Base-by-base conservation (phyloP, 2,329 filamentous ascomycete species). In the Hymenoscyphus linearis region DNA sequence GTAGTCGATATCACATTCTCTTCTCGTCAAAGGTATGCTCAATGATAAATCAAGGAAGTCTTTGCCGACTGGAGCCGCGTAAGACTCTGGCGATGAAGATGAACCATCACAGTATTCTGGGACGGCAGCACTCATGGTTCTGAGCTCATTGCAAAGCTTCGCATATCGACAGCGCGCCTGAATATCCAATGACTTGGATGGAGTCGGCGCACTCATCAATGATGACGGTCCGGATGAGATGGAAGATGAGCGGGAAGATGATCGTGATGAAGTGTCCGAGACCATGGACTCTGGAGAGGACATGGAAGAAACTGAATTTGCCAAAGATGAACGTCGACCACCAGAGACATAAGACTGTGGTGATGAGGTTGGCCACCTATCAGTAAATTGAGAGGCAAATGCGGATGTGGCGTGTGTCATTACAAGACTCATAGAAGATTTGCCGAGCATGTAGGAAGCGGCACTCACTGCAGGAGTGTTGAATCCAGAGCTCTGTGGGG, bases 201-300 rank as follows among this genome's bases (percentile, higher is more conserved):
- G 78, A 37, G 71, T 60, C 75, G 80, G 84, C 83, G 83, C 84
- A 79, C 79, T 82, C 73, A 76, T 80, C 76, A 83, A 75, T 62
- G 82, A 85, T 62, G 82, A 85, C 67, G 83, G 85, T 69, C 82
- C 79, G 70, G 84, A 85, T 61, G 84, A 86, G 74, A 85, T 83
- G 18, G 84, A 87, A 71, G 85, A 86, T 58, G 83, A 85, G 72
- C 84, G 83, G 66, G 85, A 87, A 31, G 31, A 50, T 65, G 83
- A 79, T 64, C 80, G 80, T 44, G 70, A 70, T 47, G 70, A 72
- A 62, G 82, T 86, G 61, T 87, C 85, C 62, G 85, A 87, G 53
- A 87, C 75, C 84, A 87, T 87, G 60, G 85, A 87, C 70, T 87
- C 85, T 64, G 85, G 85, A 31, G 85, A 87, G 62, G 85, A 87